Evolutionary conservation across 2,329 filamentous ascomycete species (phyloP).

Genomic region (Seiridium unicorne): DNA sequence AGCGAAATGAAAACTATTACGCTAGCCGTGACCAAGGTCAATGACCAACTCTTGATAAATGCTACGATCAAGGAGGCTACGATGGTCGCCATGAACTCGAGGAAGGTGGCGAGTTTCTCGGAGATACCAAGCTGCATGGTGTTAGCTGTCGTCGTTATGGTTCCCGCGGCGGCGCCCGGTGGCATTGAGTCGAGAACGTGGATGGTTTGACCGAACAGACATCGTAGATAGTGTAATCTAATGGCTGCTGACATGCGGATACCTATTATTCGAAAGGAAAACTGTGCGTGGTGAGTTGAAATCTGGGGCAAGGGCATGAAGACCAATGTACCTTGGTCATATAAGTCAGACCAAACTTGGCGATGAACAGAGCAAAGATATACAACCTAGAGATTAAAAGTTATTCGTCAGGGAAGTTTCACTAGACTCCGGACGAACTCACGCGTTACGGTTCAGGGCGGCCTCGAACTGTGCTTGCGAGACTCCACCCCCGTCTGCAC

Average conservation of each 20-base stretch:
- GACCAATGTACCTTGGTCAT: constrained; percentile 46
- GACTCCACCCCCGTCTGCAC: constrained; percentile 15
- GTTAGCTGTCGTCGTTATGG: constrained; percentile 64
- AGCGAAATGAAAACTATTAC: constrained; percentile 55
- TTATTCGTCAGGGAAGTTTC: not conserved
- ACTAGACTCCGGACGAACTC: constrained; percentile 8
- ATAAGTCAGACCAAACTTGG: constrained; percentile 62
- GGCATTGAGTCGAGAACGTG: constrained; percentile 67
- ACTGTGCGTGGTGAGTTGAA: constrained; percentile 28
- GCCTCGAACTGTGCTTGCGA: constrained; percentile 35
- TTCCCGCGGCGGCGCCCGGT: constrained; percentile 58
- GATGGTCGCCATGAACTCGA: constrained; percentile 55
- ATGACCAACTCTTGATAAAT: constrained; percentile 56
- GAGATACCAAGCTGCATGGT: constrained; percentile 64
- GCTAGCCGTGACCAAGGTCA: constrained; percentile 58
- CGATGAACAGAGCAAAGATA: constrained; percentile 70
- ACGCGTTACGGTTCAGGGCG: constrained; percentile 44
- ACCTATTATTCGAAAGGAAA: constrained; percentile 60
- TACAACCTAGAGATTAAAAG: constrained; percentile 49
- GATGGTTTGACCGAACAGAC: constrained; percentile 64
- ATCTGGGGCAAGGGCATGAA: no score
- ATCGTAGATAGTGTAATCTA: constrained; percentile 62
- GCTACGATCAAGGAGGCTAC: constrained; percentile 52
- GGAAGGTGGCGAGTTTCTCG: constrained; percentile 58
- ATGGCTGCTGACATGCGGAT: constrained; percentile 61